Conservation (phyloP, 2,329 filamentous ascomycete species). For the Blastomyces parvus region DNA sequence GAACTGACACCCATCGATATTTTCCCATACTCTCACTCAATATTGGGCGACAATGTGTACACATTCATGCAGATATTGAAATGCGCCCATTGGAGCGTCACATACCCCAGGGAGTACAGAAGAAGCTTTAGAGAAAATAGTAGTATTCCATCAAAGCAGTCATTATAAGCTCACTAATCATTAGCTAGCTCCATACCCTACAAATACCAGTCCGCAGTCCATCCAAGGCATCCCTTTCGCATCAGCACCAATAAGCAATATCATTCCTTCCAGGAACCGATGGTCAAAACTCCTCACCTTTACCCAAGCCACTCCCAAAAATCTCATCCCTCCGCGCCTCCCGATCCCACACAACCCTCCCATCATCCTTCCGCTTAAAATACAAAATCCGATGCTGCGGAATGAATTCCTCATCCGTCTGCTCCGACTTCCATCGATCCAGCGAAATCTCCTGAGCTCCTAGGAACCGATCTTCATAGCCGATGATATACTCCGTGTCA, state of each 20-base stretch:
- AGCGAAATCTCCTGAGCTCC: constrained; percentile 41
- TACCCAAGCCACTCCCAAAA: constrained; percentile 35
- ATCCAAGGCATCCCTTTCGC: neutral
- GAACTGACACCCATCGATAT: neutral
- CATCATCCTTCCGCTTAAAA: constrained; percentile 35
- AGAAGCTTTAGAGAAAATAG: neutral
- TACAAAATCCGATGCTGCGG: constrained; percentile 46
- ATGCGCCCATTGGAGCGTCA: neutral
- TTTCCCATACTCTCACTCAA: neutral
- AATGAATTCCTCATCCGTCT: constrained; percentile 48
- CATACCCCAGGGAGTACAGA: neutral
- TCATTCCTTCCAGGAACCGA: neutral
- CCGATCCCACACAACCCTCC: constrained; percentile 44
- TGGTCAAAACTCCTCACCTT: neutral
- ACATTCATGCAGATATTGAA: neutral
- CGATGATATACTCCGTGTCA: constrained; percentile 41
- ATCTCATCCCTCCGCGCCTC: constrained; percentile 39
- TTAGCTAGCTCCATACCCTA: neutral
- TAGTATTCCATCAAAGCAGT: neutral
- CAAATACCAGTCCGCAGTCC: too few species aligned
- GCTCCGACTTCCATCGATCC: constrained; percentile 44
- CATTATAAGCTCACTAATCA: neutral
- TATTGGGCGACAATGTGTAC: neutral
- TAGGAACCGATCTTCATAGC: constrained; percentile 46
- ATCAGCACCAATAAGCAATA: too few species aligned